These are phyloP conservation scores for Gyrodon lividus DNA, from an alignment of 768 basidiomycete species.

Conservation along the genomic window DNA sequence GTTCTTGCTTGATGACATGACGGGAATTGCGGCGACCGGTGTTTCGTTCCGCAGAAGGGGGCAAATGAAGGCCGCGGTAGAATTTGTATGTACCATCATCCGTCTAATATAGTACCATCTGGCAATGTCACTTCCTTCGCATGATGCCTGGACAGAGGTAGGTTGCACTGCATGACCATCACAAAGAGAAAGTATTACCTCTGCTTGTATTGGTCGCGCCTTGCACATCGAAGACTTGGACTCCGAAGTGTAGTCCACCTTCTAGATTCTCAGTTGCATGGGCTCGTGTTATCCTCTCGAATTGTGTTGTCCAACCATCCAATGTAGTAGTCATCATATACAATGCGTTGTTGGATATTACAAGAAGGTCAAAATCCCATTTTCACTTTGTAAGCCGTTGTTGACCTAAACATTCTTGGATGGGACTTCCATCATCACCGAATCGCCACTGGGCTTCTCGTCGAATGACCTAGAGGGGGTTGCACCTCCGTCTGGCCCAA, in stretches of 20 bases:
- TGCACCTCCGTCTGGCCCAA: constrained; percentile 6
- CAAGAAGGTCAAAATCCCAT: constrained; percentile 2
- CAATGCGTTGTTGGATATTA: not conserved
- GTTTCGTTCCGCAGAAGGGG: not conserved
- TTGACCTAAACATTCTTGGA: constrained; percentile 15
- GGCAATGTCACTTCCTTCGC: not conserved
- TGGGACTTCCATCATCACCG: not conserved
- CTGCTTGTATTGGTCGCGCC: not conserved
- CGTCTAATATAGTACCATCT: not conserved
- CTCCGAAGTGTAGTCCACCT: too few relatives aligned
- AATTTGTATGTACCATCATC: not conserved
- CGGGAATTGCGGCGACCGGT: not conserved
- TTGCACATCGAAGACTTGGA: too few relatives aligned
- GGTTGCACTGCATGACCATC: not conserved
- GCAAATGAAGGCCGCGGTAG: not conserved
- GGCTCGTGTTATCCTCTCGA: not conserved
- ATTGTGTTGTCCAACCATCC: not conserved
- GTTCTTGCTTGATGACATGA: not conserved
- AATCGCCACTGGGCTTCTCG: constrained; percentile 5
- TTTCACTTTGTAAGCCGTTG: constrained; percentile 8
- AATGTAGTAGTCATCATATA: not conserved
- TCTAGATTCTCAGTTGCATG: not conserved
- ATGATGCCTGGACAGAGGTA: not conserved
- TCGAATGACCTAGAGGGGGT: constrained; percentile 11
- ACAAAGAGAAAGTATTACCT: not conserved